Conservation (phyloP, 2,329 filamentous ascomycete species). For the Metarhizium album region DNA sequence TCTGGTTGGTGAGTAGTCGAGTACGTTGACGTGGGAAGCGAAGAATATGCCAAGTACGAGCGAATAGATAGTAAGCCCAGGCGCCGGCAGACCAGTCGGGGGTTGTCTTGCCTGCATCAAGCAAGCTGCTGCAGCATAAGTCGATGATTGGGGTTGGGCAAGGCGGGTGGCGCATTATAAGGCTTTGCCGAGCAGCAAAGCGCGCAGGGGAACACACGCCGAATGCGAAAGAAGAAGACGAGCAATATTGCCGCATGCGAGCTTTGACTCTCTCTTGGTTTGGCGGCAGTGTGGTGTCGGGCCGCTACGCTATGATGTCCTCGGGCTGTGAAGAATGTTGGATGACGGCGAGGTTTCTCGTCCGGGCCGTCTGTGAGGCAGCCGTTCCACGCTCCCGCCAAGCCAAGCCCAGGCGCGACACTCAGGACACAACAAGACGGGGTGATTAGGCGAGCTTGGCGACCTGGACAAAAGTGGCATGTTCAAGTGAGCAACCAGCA, state of each 20-base stretch:
- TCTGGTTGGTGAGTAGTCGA: not conserved
- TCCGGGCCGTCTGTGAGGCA: not conserved
- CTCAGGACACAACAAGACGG: not conserved
- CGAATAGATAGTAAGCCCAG: conserved; percentile 7
- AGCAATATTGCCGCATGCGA: not conserved
- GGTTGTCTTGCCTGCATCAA: conserved; percentile 13
- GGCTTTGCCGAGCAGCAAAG: not conserved
- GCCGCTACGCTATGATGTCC: conserved; percentile 1
- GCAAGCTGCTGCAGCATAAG: conserved; percentile 10
- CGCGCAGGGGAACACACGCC: not conserved
- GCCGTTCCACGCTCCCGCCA: not conserved
- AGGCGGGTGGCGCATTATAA: not conserved
- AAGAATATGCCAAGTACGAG: not conserved
- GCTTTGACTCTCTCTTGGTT: not conserved
- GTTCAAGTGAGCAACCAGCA: not conserved
- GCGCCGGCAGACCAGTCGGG: conserved; percentile 13
- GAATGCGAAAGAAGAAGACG: not conserved
- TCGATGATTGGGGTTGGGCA: conserved; percentile 10
- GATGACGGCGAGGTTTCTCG: not conserved
- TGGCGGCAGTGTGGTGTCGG: conserved; percentile 2
- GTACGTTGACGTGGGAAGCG: not conserved
- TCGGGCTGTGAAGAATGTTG: not conserved
- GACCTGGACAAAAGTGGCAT: not conserved
- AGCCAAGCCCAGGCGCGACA: too few relatives aligned
- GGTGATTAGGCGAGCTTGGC: not conserved